Evolutionary conservation across 306 rosid species (phyloP).

Genomic region (Trifolium dubium): DNA sequence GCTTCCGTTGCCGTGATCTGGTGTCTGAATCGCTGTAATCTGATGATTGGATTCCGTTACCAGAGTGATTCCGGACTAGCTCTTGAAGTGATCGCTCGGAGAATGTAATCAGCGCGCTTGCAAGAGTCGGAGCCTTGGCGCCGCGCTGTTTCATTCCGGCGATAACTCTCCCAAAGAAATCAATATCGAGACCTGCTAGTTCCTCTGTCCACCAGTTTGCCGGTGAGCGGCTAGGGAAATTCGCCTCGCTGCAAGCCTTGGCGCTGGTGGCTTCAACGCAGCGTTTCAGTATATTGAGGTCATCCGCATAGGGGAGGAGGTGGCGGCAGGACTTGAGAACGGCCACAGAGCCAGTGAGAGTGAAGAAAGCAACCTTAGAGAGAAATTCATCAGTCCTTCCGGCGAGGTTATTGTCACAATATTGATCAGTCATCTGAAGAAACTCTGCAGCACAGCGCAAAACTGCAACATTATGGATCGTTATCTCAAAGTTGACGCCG

Average conservation of each 20-base stretch:
- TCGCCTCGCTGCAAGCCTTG: conserved; percentile 73
- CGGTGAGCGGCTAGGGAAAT: conserved; percentile 76
- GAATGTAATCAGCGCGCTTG: conserved; percentile 72
- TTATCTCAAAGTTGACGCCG: conserved; percentile 89
- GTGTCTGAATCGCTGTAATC: conserved; percentile 31
- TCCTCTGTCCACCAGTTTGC: conserved; percentile 94
- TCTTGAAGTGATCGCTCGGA: conserved; percentile 75
- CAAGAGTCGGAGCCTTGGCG: conserved; percentile 53
- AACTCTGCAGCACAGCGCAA: conserved; percentile 83
- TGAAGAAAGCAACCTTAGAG: conserved; percentile 65
- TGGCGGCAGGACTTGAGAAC: conserved; percentile 71
- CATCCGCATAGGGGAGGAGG: conserved; percentile 64
- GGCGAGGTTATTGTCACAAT: conserved; percentile 66
- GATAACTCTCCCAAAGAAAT: conserved; percentile 57
- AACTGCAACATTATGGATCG: conserved; percentile 72
- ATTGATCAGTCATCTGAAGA: conserved; percentile 78
- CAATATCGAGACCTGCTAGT: conserved; percentile 59
- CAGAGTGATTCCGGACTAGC: conserved; percentile 82
- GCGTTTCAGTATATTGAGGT: conserved; percentile 55
- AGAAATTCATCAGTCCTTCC: conserved; percentile 77
- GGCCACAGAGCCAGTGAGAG: conserved; percentile 61
- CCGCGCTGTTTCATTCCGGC: conserved; percentile 65
- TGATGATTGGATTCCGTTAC: conserved; percentile 42
- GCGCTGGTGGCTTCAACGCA: conserved; percentile 61
- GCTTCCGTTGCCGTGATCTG: conserved; percentile 49